Base-by-base conservation (phyloP, 345 rosid species). In the Geranium rotundifolium region DNA sequence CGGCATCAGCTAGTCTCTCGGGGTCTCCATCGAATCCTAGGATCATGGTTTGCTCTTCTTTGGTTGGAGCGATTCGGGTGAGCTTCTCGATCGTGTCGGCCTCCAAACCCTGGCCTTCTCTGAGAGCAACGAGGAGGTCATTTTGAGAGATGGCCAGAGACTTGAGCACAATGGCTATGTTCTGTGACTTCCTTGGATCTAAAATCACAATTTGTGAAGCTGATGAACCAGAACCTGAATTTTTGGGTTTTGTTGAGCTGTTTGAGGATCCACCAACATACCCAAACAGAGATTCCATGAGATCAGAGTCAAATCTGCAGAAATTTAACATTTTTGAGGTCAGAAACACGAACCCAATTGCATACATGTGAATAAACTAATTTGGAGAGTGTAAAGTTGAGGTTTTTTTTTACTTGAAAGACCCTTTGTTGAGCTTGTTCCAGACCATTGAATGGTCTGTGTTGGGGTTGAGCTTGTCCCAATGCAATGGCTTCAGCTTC, bases 241-340 rank as follows among this genome's bases (percentile, higher is more conserved):
- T 77, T 13, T 62, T 72, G 55, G 72, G 63, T 18, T 62, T 68
- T 17, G 20, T 59, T 56, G 75, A n/a, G n/a, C n/a, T 29, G 54
- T 58, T 64, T 9, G 82, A 75, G 2, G 88, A 67, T 73, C 72
- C 84, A 66, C 65, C 71, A 18, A 81, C 82, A 59, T 63, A 80
- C 49, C 99, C 97, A 64, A 92, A 92, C 2, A 92, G 85, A 57
- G 95, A 93, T 74, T 92, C 97, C 99, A 89, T 89, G 23, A 87
- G 80, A 67, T 90, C 88, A 29, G 74, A 87, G 62, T 92, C 96
- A 72, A 87, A 69, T 74, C 98, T 87, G 84, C 60, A 65, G 60
- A 27, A n/a, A n/a, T n/a, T n/a, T n/a, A 60, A 49, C 58, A 37
- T 9, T 2, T 7, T 19, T 4, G 19, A 29, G n/a, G 1, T 37